Base-by-base conservation (phyloP, 805 yeast species). In the Saturnispora dispora region DNA sequence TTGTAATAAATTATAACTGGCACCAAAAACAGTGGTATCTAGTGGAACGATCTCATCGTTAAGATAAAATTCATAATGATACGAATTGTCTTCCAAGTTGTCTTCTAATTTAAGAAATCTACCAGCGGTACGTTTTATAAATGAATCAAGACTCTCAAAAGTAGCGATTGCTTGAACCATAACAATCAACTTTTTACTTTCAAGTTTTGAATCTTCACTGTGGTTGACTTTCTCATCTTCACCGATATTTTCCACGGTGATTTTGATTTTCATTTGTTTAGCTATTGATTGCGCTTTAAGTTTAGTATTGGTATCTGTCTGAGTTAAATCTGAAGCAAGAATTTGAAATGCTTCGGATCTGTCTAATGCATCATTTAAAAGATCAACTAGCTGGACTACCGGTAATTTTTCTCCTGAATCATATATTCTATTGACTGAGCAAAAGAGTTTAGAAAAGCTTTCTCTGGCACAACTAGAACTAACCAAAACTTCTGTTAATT, bases 1-100 rank as follows among this genome's bases (percentile, higher is more conserved):
- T 60, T 77, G 75, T 13, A 76, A 61, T 3, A 78, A 67, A 46
- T 77, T 75, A 61, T 80, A 81, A 5, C 85, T 70, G 0, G 88
- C 90, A 1, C 93, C 93, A 65, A 81, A 85, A 2, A 88, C 74
- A 0, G 96, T 87, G 0, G 86, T 79, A 48, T 78, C 86, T 37
- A 71, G 71, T 2, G 88, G 83, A 27, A 86, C 71, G 0, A 65
- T 68, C 51, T 79, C 80, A 4, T 77, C 87, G 55, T 81, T 71
- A 11, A 82, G 67, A 1, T 68, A 67, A 60, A 87, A 87, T 51
- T 81, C 84, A 49, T 82, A 68, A 48, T 72, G 64, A 70, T 54
- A 63, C 4, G 67, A 67, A 13, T 54, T 55, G 9, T 52, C 58
- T 25, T 53, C 23, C 45, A 5, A 58, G 13, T 57, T 52, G n/a